Evolutionary conservation across 2,329 filamentous ascomycete genomes (phyloP), one percentile per base, ranked within the genome.

Genomic region (Coccinonectria pachysandricola): DNA sequence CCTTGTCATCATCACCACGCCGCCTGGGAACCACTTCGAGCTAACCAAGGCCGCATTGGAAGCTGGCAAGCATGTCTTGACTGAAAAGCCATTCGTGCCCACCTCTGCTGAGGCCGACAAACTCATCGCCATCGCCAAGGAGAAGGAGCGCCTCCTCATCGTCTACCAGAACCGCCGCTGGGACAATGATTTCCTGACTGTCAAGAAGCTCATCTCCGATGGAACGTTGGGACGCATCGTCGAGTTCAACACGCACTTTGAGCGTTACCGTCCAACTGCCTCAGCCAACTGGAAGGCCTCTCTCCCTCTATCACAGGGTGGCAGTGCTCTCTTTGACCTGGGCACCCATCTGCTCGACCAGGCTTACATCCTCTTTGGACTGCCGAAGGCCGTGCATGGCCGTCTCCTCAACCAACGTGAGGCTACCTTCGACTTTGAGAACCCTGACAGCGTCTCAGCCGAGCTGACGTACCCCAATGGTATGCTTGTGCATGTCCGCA

Each of bases 81-180:
- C 80, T 24, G 83, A 88, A 60, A 88, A 88, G 61, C 83, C 83
- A 3, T 88, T 88, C 50, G 79, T 83, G 8, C 77, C 81, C 12
- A 80, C 75, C 2, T 62, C 69, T 2, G 62, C 69, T 31, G 75
- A 87, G 54, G 81, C 81, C 8, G 64, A 71, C 17, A 56, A 71
- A 39, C 68, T 88, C 6, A 65, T 70, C 22, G 52, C 54, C 7
- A 56, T 77, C 25, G 69, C 76, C 7, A 53, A 62, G 36, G 52
- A 65, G 32, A 52, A 64, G 23, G 52, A 59, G 19, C 62, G 62
- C 29, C 49, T 76, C 22, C 53, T 82, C 34, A 74, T 73, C 36
- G 75, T 81, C n/a, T 82, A 79, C 53, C 77, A 82, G 59, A 82
- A 85, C 59, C 71, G 83, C 15, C 65, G 83, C 27, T 88, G 73